phyloP scores from a whole-genome alignment of 305 asterid species.

The Fraxinus dipetala region DNA sequence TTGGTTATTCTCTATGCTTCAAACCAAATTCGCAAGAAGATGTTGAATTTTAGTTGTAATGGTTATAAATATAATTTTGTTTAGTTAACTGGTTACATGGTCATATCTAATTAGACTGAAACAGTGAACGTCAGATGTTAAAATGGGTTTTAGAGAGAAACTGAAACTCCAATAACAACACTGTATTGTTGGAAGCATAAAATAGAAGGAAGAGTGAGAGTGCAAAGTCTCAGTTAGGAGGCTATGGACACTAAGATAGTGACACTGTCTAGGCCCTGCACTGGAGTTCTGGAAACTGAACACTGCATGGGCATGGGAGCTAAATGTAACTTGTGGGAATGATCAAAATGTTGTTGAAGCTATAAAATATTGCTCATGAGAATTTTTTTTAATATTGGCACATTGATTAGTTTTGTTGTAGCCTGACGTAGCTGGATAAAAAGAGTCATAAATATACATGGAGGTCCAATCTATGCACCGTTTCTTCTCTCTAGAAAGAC shows the following conservation, averaged over 20 bases:
- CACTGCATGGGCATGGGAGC: not conserved
- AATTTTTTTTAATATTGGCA: not conserved
- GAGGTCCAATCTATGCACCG: not conserved
- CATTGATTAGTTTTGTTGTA: not conserved
- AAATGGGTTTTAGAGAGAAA: not conserved
- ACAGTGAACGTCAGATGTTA: not conserved
- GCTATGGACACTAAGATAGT: not conserved
- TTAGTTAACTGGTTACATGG: not conserved
- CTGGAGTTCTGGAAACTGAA: not conserved
- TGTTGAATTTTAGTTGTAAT: not conserved
- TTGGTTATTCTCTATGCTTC: not conserved
- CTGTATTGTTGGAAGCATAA: not conserved
- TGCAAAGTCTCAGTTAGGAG: not conserved
- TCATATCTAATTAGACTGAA: not conserved
- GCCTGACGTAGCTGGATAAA: not conserved
- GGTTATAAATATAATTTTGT: not conserved
- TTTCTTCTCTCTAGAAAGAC: not conserved
- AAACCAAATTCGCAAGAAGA: not conserved
- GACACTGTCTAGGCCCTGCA: not conserved
- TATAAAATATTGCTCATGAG: not conserved
- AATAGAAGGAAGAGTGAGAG: not conserved
- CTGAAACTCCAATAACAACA: not conserved
- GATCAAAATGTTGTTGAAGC: not conserved
- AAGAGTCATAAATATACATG: not conserved
- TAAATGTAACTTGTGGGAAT: not conserved